A percentile compares a stretch with the other conserved stretches of the same genome.
phyloP scores from a whole-genome alignment of 805 yeast species.

The Tetrapisispora namnaoensis region DNA sequence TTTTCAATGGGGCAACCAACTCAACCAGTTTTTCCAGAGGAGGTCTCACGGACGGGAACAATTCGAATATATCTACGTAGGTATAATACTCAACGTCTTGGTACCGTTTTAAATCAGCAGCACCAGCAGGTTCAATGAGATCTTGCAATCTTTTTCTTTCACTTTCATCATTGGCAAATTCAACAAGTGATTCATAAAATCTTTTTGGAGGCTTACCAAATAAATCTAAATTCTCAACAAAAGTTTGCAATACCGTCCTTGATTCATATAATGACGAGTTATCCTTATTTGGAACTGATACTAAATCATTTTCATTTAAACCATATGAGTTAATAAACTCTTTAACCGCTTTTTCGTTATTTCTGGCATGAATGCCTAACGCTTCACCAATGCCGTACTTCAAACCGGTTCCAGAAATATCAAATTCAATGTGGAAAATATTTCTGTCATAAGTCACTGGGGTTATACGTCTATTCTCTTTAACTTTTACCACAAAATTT shows the following conservation, averaged over 20 bases:
- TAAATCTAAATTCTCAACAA: constrained; percentile 72
- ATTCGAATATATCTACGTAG: constrained; percentile 70
- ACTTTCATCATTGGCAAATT: constrained; percentile 56
- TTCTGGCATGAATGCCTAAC: constrained; percentile 88
- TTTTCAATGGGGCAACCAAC: constrained; percentile 76
- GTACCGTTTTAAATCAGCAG: constrained; percentile 70
- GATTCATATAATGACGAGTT: constrained; percentile 48
- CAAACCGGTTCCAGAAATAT: constrained; percentile 80
- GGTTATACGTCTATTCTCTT: constrained; percentile 85
- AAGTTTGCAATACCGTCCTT: constrained; percentile 73
- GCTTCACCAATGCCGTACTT: constrained; percentile 95
- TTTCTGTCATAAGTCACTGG: constrained; percentile 85
- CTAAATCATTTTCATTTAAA: constrained; percentile 54
- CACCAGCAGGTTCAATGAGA: constrained; percentile 71
- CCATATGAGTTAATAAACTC: constrained; percentile 66
- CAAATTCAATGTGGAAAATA: constrained; percentile 94
- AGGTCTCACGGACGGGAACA: constrained; percentile 79
- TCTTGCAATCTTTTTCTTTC: constrained; percentile 54
- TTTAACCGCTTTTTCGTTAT: constrained; percentile 53
- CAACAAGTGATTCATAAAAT: constrained; percentile 76
- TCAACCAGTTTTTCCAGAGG: constrained; percentile 55
- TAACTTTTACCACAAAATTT: constrained; percentile 80
- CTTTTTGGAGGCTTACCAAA: constrained; percentile 95
- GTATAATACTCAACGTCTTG: constrained; percentile 77
- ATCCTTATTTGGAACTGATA: constrained; percentile 65